These are phyloP conservation scores for Podospora comata DNA, from an alignment of 495 filamentous ascomycete species.

Conservation along the genomic window DNA sequence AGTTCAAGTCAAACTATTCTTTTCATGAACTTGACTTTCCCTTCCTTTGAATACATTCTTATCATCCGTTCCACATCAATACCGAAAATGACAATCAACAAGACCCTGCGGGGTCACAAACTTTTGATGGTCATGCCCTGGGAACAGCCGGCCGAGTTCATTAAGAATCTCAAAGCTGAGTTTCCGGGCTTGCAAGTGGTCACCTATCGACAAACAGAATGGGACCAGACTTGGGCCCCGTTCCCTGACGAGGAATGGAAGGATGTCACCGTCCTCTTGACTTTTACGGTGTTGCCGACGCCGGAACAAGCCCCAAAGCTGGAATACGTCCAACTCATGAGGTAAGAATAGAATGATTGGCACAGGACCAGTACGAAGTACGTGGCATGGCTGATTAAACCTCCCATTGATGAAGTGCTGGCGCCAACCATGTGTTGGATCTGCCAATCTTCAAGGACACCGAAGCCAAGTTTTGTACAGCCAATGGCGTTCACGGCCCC, in stretches of 20 bases:
- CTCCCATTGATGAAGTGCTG: conserved; percentile 46
- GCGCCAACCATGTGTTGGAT: conserved; percentile 63
- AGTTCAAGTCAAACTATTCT: too few species aligned
- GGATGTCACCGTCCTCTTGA: conserved; percentile 62
- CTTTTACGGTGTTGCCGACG: conserved; percentile 50
- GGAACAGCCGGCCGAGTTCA: conserved; percentile 36
- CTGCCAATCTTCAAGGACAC: conserved; percentile 63
- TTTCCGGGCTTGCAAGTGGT: conserved; percentile 53
- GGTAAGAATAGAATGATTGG: not conserved
- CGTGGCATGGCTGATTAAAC: not conserved
- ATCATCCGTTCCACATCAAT: too few species aligned
- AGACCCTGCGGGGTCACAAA: conserved; percentile 43
- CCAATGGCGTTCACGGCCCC: conserved; percentile 75
- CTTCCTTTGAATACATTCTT: too few species aligned
- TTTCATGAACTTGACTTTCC: too few species aligned
- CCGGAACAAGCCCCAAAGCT: conserved; percentile 53
- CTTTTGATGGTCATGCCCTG: conserved; percentile 48
- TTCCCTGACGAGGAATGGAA: conserved; percentile 48
- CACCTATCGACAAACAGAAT: conserved; percentile 14
- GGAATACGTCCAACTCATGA: conserved; percentile 70
- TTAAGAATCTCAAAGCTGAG: conserved; percentile 44
- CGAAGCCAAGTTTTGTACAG: conserved; percentile 64
- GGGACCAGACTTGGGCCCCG: not conserved
- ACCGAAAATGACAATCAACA: conserved; percentile 27
- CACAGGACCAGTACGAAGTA: not conserved